Conservation (phyloP, 2,329 filamentous ascomycete genomes). For the Leptographium wingfieldii region DNA sequence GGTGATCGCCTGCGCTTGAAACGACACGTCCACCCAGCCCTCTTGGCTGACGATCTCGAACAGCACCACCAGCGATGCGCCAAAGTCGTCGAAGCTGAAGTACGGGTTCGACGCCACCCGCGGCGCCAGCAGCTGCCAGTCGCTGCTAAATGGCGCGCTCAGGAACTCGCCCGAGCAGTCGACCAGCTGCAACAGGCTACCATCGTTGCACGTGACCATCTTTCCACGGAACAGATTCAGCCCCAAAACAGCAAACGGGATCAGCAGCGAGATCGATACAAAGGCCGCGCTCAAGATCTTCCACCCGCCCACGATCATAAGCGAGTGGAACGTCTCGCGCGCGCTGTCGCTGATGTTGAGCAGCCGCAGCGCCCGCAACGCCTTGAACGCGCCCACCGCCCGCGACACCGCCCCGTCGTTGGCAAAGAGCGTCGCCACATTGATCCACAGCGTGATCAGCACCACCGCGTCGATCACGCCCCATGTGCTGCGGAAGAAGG, state of each 20-base stretch:
- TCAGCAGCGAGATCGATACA: constrained; percentile 84
- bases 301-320: constrained; percentile 88
- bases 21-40: constrained; percentile 93
- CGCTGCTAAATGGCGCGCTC: constrained; percentile 55
- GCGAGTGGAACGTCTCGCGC: constrained; percentile 88
- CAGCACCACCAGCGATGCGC: constrained; percentile 84
- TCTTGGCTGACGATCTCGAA: constrained; percentile 99
- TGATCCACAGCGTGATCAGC: constrained; percentile 88
- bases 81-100: constrained; percentile 91
- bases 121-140: constrained; percentile 75
- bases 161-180: constrained; percentile 79
- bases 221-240: constrained; percentile 83
- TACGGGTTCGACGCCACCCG: constrained; percentile 69
- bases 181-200: constrained; percentile 42
- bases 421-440: constrained; percentile 69
- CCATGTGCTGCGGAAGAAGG: constrained; percentile 93
- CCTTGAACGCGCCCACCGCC: constrained; percentile 93
- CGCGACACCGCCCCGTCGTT: constrained; percentile 77
- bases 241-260: constrained; percentile 94
- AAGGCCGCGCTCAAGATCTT: constrained; percentile 88
- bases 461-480: constrained; percentile 91
- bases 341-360: constrained; percentile 95
- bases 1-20: constrained; percentile 68
- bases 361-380: constrained; percentile 75
- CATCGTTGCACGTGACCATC: constrained; percentile 71